These are phyloP conservation scores for Talaromyces borbonicus DNA, from an alignment of 495 filamentous ascomycete genomes.

Conservation along the genomic window DNA sequence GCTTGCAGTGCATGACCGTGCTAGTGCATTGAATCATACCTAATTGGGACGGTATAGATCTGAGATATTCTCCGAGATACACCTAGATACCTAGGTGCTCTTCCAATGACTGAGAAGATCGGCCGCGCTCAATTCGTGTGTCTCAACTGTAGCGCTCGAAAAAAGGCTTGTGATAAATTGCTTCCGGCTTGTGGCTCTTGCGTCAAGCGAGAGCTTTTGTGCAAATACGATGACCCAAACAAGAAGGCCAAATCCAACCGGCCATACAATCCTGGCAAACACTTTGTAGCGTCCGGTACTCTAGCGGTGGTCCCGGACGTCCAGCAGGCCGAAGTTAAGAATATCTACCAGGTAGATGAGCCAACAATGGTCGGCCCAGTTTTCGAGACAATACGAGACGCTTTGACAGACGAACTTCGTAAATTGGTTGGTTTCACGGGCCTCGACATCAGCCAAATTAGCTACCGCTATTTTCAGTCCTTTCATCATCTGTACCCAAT, in stretches of 20 bases:
- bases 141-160: slow-evolving; percentile 21
- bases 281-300: slow-evolving; percentile 10
- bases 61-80: too few relatives aligned
- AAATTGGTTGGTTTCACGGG: too few relatives aligned
- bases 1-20: too few relatives aligned
- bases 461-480: slow-evolving; percentile 4
- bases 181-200: slow-evolving; percentile 27
- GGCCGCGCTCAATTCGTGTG: slow-evolving; percentile 2
- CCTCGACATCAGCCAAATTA: not conserved
- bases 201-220: slow-evolving; percentile 1
- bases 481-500: slow-evolving; percentile 7
- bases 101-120: not conserved
- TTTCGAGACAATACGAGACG: too few relatives aligned
- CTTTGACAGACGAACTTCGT: not conserved
- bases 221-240: slow-evolving; percentile 14
- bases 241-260: not conserved
- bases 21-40: too few relatives aligned
- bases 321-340: too few relatives aligned
- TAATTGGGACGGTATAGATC: too few relatives aligned
- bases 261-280: slow-evolving; percentile 10
- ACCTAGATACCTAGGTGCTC: too few relatives aligned
- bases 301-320: too few relatives aligned
- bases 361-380: too few relatives aligned
- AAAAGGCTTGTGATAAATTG: slow-evolving; percentile 29
- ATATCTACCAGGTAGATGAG: too few relatives aligned